These are phyloP conservation scores for Firmiana major DNA, from an alignment of 345 rosid genomes.

Conservation along the genomic window DNA sequence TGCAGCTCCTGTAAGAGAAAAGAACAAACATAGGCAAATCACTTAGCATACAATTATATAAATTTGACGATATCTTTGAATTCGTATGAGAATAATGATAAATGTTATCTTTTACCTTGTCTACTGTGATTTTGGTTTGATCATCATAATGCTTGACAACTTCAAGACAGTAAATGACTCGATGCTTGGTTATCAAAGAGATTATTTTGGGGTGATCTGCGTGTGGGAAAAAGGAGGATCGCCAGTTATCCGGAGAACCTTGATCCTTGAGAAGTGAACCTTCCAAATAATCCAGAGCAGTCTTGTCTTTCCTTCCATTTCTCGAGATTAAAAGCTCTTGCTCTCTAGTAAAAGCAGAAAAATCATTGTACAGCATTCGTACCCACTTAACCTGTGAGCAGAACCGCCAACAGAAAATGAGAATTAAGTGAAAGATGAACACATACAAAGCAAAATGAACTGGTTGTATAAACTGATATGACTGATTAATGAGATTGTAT, in stretches of 20 bases:
- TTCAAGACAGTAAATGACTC: conserved; percentile 70
- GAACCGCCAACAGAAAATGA: background rate
- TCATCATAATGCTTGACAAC: conserved; percentile 57
- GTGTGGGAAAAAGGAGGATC: conserved; percentile 61
- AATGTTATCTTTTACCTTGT: conserved; percentile 32
- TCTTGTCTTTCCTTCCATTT: conserved; percentile 33
- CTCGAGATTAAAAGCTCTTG: conserved; percentile 60
- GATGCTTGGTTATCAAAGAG: conserved; percentile 45
- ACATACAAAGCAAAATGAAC: background rate
- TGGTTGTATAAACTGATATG: background rate
- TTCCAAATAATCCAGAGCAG: conserved; percentile 57
- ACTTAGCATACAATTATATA: background rate
- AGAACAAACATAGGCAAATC: background rate
- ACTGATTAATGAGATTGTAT: no score
- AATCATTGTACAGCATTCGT: conserved; percentile 65
- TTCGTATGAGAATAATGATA: background rate
- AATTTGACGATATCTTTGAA: background rate
- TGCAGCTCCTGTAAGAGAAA: conserved; percentile 35
- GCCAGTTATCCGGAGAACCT: conserved; percentile 54
- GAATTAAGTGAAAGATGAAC: background rate
- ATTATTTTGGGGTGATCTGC: conserved; percentile 50
- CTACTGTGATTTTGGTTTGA: conserved; percentile 32
- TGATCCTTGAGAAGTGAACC: conserved; percentile 57
- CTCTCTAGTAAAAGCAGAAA: conserved; percentile 54
- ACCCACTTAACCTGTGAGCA: conserved; percentile 59